These are phyloP conservation scores for Monosporascus cannonballus DNA, from an alignment of 2,329 filamentous ascomycete species.

Conservation along the genomic window DNA sequence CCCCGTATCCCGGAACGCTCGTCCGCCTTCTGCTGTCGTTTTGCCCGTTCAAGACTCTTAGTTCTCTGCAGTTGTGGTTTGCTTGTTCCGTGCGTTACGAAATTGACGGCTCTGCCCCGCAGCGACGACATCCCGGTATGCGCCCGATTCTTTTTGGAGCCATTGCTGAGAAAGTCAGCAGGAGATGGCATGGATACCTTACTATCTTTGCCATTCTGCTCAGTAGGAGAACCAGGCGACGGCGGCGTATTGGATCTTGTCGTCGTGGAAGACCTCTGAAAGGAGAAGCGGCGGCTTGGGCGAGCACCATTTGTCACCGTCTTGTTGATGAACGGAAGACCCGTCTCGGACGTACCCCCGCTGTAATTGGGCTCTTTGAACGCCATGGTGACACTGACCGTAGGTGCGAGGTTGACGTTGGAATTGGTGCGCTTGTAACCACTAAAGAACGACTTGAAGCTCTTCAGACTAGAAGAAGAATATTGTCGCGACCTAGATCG, in stretches of 20 bases:
- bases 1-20: slow-evolving; percentile 14
- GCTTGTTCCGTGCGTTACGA: slow-evolving; percentile 23
- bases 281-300: slow-evolving; percentile 26
- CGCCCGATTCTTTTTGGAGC: slow-evolving; percentile 45
- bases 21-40: slow-evolving; percentile 14
- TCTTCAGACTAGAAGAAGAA: slow-evolving; percentile 17
- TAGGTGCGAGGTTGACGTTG: slow-evolving; percentile 10
- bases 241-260: slow-evolving; percentile 27
- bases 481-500: slow-evolving; percentile 11
- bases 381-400: slow-evolving; percentile 5
- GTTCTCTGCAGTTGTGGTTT: slow-evolving; percentile 16
- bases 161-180: slow-evolving; percentile 38
- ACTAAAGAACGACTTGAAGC: slow-evolving; percentile 18
- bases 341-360: slow-evolving; percentile 17
- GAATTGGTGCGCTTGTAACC: slow-evolving; percentile 21
- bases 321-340: slow-evolving; percentile 14
- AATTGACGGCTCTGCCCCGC: slow-evolving; percentile 40
- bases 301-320: slow-evolving; percentile 7
- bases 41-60: slow-evolving; percentile 24
- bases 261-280: slow-evolving; percentile 20
- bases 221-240: slow-evolving; percentile 26
- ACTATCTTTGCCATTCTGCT: slow-evolving; percentile 20
- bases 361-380: slow-evolving; percentile 20
- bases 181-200: slow-evolving; percentile 30
- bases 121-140: slow-evolving; percentile 42